phyloP scores from a whole-genome alignment of 306 rosid species.

The Sesbania bispinosa region DNA sequence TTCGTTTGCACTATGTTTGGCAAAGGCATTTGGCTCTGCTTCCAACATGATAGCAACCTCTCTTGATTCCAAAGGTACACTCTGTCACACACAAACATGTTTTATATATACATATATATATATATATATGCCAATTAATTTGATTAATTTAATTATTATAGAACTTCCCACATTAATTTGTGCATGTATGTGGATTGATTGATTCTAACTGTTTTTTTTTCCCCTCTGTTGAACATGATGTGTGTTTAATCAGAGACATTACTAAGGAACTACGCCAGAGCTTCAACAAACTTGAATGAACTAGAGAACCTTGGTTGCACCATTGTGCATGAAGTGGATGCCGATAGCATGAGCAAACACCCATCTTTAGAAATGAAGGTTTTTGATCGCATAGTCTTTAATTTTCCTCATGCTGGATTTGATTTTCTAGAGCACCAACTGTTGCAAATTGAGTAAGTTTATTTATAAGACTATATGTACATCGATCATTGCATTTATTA shows the following conservation, averaged over 20 bases:
- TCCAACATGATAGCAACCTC: slow-evolving; percentile 43
- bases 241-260: background rate
- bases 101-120: background rate
- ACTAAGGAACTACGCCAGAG: background rate
- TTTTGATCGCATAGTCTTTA: slow-evolving; percentile 42
- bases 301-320: slow-evolving; percentile 23
- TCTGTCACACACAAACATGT: too few species aligned
- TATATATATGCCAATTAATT: background rate
- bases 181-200: background rate
- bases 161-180: background rate
- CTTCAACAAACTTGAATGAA: background rate
- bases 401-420: slow-evolving; percentile 42
- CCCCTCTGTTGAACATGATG: background rate
- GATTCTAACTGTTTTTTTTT: background rate
- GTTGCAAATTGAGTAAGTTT: too few species aligned
- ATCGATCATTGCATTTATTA: too few species aligned
- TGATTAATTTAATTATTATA: background rate
- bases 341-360: slow-evolving; percentile 18
- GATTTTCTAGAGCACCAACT: accelerated
- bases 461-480: too few species aligned
- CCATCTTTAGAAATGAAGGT: background rate
- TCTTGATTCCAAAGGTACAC: slow-evolving; percentile 32
- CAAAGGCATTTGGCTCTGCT: slow-evolving; percentile 34
- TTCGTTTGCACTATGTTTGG: slow-evolving; percentile 45
- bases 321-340: slow-evolving; percentile 35